These are phyloP conservation scores for Lactarius tabidus DNA, from an alignment of 768 basidiomycete genomes.

Conservation along the genomic window DNA sequence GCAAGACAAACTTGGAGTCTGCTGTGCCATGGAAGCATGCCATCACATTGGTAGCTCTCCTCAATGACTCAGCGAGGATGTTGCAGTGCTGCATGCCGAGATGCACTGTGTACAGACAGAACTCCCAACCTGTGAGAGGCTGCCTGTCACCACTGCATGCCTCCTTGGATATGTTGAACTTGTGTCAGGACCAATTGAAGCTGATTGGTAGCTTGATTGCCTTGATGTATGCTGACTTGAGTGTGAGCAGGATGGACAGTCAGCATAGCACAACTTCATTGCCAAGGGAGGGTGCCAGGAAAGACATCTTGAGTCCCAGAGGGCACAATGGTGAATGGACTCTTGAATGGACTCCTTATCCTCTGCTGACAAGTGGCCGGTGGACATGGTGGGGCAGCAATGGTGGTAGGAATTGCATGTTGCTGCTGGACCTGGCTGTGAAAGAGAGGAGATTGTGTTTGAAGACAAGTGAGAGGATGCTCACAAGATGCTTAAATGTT, in stretches of 20 bases:
- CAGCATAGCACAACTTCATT: constrained; percentile 70
- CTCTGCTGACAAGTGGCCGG: constrained; percentile 87
- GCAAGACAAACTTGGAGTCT: constrained; percentile 68
- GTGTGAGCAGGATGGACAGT: constrained; percentile 69
- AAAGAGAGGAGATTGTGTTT: constrained; percentile 33
- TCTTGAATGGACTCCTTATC: no score
- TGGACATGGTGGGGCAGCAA: constrained; percentile 84
- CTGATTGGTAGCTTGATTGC: constrained; percentile 78
- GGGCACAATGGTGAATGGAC: no score
- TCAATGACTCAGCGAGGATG: constrained; percentile 50
- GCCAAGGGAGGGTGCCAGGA: constrained; percentile 46
- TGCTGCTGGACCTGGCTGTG: constrained; percentile 31
- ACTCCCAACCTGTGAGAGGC: constrained; percentile 78
- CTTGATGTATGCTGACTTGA: constrained; percentile 80
- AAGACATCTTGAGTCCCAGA: constrained; percentile 47
- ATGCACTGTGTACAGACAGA: constrained; percentile 71
- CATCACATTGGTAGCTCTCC: constrained; percentile 72
- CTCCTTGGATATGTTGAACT: constrained; percentile 68
- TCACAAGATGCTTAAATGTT: constrained; percentile 34
- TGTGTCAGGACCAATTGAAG: constrained; percentile 77
- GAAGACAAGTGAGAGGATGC: constrained; percentile 23
- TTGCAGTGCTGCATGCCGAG: constrained; percentile 62
- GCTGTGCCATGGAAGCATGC: constrained; percentile 70
- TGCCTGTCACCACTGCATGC: constrained; percentile 64
- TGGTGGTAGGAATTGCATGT: constrained; percentile 80